A percentile compares a stretch with the other conserved stretches of the same genome.
phyloP scores from a whole-genome alignment of 2,329 filamentous ascomycete genomes.

The Monosporascus ibericus region DNA sequence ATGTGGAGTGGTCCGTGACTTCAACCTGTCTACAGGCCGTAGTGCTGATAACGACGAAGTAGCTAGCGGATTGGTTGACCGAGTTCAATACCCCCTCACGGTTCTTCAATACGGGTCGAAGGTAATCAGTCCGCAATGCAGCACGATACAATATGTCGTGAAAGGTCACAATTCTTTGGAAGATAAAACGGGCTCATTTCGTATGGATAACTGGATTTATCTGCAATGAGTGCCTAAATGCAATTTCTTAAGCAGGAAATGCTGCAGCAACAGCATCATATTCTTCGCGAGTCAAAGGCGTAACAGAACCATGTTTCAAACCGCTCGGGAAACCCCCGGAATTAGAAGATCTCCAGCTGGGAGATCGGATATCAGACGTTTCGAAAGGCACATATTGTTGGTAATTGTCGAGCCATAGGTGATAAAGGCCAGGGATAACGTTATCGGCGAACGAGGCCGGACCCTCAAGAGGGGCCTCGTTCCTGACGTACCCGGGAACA shows the following conservation, averaged over 20 bases:
- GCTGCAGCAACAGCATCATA: constrained; percentile 28
- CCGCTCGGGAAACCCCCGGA: constrained; percentile 33
- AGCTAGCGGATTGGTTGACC: too few species aligned
- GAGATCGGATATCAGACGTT: constrained; percentile 29
- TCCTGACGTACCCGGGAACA: constrained; percentile 28
- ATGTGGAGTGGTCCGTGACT: too few species aligned
- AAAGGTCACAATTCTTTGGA: too few species aligned
- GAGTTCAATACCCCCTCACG: too few species aligned
- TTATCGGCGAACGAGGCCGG: constrained; percentile 33
- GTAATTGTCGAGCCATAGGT: constrained; percentile 40
- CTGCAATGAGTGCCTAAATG: too few species aligned
- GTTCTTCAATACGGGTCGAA: too few species aligned
- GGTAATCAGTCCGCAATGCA: too few species aligned
- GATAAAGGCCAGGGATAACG: constrained; percentile 25
- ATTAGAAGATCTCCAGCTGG: constrained; percentile 31
- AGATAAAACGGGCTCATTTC: too few species aligned
- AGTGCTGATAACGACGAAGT: too few species aligned
- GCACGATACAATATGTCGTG: too few species aligned
- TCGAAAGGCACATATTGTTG: constrained; percentile 39
- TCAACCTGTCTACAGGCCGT: too few species aligned
- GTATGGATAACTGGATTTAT: too few species aligned
- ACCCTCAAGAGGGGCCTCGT: constrained; percentile 28
- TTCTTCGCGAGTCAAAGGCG: constrained; percentile 34
- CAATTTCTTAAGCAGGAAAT: constrained; percentile 10
- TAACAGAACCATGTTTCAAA: constrained; percentile 42